Conservation (phyloP, 2,329 filamentous ascomycete genomes). For the Chrysoporthe deuterocubensis region DNA sequence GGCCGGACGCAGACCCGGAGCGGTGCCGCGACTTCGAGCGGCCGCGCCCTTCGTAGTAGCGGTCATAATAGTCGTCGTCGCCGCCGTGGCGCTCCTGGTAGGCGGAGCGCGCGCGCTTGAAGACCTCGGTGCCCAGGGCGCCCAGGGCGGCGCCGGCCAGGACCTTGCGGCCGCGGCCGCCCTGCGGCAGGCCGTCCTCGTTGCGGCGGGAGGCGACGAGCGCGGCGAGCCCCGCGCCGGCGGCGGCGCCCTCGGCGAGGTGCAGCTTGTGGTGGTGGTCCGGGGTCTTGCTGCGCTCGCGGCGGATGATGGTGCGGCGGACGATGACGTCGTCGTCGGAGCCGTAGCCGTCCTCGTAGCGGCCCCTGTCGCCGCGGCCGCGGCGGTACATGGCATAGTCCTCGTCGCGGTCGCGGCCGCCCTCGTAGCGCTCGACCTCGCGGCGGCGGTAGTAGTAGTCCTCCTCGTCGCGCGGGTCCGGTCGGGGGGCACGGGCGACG, state of each 20-base stretch:
- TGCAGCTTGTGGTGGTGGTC: constrained; percentile 60
- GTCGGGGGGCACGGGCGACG: constrained; percentile 35
- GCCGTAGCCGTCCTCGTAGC: constrained; percentile 40
- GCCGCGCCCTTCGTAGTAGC: constrained; percentile 42
- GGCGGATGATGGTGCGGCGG: constrained; percentile 52
- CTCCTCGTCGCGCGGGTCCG: constrained; percentile 46
- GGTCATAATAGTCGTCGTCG: constrained; percentile 41
- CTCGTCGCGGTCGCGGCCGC: constrained; percentile 39
- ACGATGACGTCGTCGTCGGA: constrained; percentile 48
- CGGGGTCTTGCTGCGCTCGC: constrained; percentile 55
- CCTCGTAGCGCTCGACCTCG: constrained; percentile 46
- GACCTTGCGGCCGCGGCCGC: constrained; percentile 61
- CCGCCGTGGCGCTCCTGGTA: constrained; percentile 59
- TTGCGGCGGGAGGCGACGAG: constrained; percentile 59
- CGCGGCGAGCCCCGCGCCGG: constrained; percentile 65
- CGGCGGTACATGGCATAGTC: constrained; percentile 40
- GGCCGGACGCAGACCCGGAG: constrained; percentile 15
- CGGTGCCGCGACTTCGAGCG: constrained; percentile 40
- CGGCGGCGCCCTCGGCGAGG: constrained; percentile 66
- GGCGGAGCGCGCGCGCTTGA: constrained; percentile 63
- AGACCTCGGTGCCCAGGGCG: constrained; percentile 64
- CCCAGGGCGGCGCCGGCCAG: constrained; percentile 65
- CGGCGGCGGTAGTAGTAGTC: constrained; percentile 58
- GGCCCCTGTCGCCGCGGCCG: constrained; percentile 43
- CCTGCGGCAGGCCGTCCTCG: constrained; percentile 45